Conservation (phyloP, 2,329 filamentous ascomycete genomes). For the Arachnomyces sp. region DNA sequence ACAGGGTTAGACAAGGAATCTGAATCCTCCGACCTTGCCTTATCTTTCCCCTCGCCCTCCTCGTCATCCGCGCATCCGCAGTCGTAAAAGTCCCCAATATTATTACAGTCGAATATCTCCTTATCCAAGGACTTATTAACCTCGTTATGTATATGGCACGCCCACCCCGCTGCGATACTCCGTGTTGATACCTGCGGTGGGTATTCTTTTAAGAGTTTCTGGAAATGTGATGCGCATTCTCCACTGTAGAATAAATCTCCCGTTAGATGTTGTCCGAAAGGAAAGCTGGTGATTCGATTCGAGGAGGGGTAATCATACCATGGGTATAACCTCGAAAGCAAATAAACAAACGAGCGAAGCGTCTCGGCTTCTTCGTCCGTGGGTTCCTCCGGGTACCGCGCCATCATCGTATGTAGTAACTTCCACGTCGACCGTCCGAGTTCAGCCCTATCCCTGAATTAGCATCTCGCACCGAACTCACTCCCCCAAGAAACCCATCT, state of each 20-base stretch:
- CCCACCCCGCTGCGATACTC: conserved; percentile 56
- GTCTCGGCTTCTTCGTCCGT: conserved; percentile 52
- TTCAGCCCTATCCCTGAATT: conserved; percentile 43
- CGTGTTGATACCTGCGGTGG: conserved; percentile 57
- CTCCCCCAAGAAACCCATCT: background rate
- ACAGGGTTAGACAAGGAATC: conserved; percentile 7
- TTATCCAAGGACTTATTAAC: conserved; percentile 56
- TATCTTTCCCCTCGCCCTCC: conserved; percentile 2
- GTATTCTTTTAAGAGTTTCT: conserved; percentile 51
- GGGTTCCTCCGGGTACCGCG: conserved; percentile 56
- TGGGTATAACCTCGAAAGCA: conserved; percentile 58
- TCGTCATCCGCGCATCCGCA: conserved; percentile 56
- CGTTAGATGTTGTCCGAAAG: conserved; percentile 10
- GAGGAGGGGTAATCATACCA: conserved; percentile 35
- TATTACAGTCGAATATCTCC: conserved; percentile 53
- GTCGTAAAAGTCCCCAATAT: conserved; percentile 59
- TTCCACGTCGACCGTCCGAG: conserved; percentile 59
- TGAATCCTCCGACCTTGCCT: background rate
- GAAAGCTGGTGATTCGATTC: background rate
- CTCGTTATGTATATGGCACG: conserved; percentile 58
- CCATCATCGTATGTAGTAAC: conserved; percentile 58
- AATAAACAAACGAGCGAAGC: conserved; percentile 51
- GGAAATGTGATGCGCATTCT: conserved; percentile 58
- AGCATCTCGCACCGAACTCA: conserved; percentile 1
- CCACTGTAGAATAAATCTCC: conserved; percentile 43